These are phyloP conservation scores for Pythium oligandrum DNA, from an alignment of 352 stramenopile species.

Conservation along the genomic window DNA sequence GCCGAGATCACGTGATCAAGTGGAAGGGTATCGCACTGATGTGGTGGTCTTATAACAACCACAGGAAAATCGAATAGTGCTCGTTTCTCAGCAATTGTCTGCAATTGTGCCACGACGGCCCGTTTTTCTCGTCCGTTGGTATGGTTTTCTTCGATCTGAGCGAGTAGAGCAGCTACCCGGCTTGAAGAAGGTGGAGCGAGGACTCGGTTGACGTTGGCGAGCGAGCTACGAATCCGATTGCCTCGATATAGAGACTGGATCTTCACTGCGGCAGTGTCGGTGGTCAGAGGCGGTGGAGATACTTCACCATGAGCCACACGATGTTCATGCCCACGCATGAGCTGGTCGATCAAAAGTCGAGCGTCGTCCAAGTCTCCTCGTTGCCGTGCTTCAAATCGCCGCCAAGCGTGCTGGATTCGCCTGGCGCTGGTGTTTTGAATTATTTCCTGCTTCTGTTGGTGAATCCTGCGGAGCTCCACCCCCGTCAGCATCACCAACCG, in stretches of 20 bases:
- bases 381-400: constrained; percentile 13
- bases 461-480: not conserved
- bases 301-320: constrained; percentile 15
- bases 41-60: constrained; percentile 24
- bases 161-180: constrained; percentile 27
- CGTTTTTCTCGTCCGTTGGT: constrained; percentile 7
- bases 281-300: not conserved
- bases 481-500: constrained; percentile 5
- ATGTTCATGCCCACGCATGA: constrained; percentile 28
- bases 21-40: not conserved
- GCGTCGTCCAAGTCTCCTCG: constrained; percentile 13
- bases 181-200: constrained; percentile 17
- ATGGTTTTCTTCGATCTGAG: constrained; percentile 19
- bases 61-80: constrained; percentile 45
- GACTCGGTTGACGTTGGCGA: constrained; percentile 29
- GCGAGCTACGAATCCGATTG: constrained; percentile 34
- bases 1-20: constrained; percentile 36
- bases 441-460: constrained; percentile 6
- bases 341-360: constrained; percentile 38
- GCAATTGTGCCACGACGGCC: constrained; percentile 2
- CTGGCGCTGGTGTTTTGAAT: constrained; percentile 10
- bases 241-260: constrained; percentile 57
- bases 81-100: constrained; percentile 25
- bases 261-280: constrained; percentile 28
- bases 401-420: constrained; percentile 41